Evolutionary conservation across 495 filamentous ascomycete genomes (phyloP), one percentile per base, ranked within the genome.

Genomic region (Aspergillus ostianus): DNA sequence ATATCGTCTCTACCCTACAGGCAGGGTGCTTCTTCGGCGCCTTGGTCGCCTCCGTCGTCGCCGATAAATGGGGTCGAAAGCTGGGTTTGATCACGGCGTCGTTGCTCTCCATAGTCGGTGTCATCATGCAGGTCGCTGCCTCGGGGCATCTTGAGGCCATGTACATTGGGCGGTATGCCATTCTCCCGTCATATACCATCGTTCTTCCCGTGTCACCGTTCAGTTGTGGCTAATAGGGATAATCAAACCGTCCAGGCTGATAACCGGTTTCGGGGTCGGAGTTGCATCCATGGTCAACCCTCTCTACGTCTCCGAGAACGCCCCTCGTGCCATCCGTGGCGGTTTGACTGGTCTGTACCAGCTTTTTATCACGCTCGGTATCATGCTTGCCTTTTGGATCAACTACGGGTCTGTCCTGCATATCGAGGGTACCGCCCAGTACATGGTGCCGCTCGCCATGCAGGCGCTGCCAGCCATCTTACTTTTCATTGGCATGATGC

Each of bases 281-380:
- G 82, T 79, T 47, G 84, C 85, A 26, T 84, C 82, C 20, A 86
- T 87, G 83, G 73, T 88, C 56, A 84, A 82, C 46, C 85, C 85
- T 13, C 74, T 85, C 29, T 82, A 80, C 64, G 73, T 83, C 48
- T 72, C 77, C 29, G 88, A 91, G 63, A 90, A 88, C 55, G 86
- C 88, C 12, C 88, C 88, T 4, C 78, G 87, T 48, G 86, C 85
- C 41, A 89, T 90, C 62, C 87, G 88, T 49, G 87, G 88, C 29
- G 82, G 82, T 19, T 73, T 91, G 41, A 90, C 85, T 27, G 86
- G 86, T 51, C 76, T 90, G 56, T 90, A 90, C 64, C 87, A 90
- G 63, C 79, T 90, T 5, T 90, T 90, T 65, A 85, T 81, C 57
- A 77, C 76, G 17, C 67, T 77, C 41, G 87, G 87, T 20, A 82